Evolutionary conservation across 352 stramenopile species (phyloP).

Genomic region (Thraustochytrium sp.): DNA sequence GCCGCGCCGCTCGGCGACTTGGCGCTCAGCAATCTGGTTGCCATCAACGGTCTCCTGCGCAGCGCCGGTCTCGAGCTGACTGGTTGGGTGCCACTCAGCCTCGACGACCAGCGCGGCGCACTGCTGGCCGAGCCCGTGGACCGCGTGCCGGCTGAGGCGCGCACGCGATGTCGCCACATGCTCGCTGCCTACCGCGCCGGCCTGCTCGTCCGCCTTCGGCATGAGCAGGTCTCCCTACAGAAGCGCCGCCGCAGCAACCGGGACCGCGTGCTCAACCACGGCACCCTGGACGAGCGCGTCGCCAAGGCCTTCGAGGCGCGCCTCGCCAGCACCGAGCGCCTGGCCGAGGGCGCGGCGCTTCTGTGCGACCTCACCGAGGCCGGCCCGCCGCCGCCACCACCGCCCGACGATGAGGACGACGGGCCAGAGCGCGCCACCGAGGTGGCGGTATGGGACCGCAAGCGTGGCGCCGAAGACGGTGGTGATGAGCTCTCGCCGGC

Average conservation of each 20-base stretch:
- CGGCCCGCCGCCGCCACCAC: constrained; percentile 56
- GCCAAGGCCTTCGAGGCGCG: constrained; percentile 16
- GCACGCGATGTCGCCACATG: not conserved
- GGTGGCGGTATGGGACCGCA: constrained; percentile 63
- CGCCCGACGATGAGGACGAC: constrained; percentile 56
- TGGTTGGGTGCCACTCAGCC: not conserved
- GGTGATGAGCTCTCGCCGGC: constrained; percentile 46
- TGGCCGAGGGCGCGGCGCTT: not conserved
- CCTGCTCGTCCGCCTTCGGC: not conserved
- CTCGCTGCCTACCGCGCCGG: not conserved
- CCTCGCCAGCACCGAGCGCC: not conserved
- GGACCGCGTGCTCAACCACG: not conserved
- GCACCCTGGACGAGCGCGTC: not conserved
- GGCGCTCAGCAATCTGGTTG: constrained; percentile 6
- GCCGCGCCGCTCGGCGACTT: not conserved
- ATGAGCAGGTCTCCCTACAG: not conserved
- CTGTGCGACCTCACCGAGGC: constrained; percentile 60
- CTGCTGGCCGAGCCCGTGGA: not conserved
- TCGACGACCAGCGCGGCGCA: not conserved
- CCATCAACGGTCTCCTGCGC: not conserved
- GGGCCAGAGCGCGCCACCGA: constrained; percentile 55
- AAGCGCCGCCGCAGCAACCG: not conserved
- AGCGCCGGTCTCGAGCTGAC: not conserved
- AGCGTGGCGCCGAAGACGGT: constrained; percentile 50
- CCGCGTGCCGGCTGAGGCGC: not conserved